Base-by-base conservation (phyloP, 1,139 yeast genomes). In the Taiozyma sp. region DNA sequence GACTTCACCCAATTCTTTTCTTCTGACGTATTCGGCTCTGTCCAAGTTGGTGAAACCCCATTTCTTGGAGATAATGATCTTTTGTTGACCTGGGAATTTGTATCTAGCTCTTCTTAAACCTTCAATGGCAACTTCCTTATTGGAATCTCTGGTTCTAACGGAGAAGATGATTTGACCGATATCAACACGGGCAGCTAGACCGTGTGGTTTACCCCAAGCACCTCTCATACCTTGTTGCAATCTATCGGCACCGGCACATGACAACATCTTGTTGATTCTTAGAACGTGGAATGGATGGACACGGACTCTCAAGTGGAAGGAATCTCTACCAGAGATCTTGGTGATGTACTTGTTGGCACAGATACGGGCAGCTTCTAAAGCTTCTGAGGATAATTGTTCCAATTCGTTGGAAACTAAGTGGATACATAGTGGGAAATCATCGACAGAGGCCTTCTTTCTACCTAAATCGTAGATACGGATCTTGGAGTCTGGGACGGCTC, bases 221-320 rank as follows among this genome's bases (percentile, higher is more conserved):
- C 96, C 96, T 88, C 99, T 91, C 99, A 93, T 93, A 89, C 99
- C 99, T 83, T 95, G 98, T 83, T 93, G 99, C 80, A 93, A 85
- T 88, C 99, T 89, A 91, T 93, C 99, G 75, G 99, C 99, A 88
- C 99, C 99, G 81, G 99, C 99, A 84, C 99, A 93, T 72, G 99
- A 93, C 96, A 93, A 89, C 99, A 93, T 93, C 88, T 93, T 93
- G 93, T 93, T 93, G 84, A 93, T 93, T 82, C 99, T 88, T 78
- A 93, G 87, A 68, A 95, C 99, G 85, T 93, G 99, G 98, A 88
- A 95, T 70, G 99, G 99, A 80, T 93, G 99, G 72, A 91, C 99
- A 82, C 99, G 91, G 77, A 93, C 90, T 83, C 99, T 90, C 85
- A 93, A 84, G 84, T 93, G 99, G 98, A 93, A 93, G 68, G 98